Evolutionary conservation across 345 rosid genomes (phyloP).

Genomic region (Kandelia obovata): DNA sequence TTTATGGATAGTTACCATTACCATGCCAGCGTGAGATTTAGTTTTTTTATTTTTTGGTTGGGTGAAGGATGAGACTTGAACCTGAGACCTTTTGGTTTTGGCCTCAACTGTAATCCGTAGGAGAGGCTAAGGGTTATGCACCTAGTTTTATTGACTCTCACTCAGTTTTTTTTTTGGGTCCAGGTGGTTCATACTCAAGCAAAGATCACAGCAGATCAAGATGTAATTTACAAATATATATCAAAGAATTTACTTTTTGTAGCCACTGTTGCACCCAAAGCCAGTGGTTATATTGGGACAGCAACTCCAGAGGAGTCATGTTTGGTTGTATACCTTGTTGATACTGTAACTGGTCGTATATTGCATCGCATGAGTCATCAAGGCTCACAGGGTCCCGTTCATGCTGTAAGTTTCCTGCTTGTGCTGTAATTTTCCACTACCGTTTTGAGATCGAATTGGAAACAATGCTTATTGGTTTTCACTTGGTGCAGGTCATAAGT

Average conservation of each 20-base stretch:
- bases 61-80: too few species aligned
- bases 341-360: conserved; percentile 86
- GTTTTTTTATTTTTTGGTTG: too few species aligned
- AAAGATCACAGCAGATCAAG: conserved; percentile 80
- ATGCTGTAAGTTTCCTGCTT: conserved; percentile 57
- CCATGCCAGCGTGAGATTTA: background rate
- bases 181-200: conserved; percentile 99
- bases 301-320: conserved; percentile 85
- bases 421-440: background rate
- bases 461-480: conserved; percentile 23
- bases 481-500: conserved; percentile 70
- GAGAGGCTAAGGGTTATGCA: too few species aligned
- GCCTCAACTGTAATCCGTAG: too few species aligned
- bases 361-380: conserved; percentile 91
- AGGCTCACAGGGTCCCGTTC: conserved; percentile 93
- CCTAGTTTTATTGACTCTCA: background rate
- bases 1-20: background rate
- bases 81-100: too few species aligned
- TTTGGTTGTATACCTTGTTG: conserved; percentile 80
- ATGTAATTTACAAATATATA: conserved; percentile 83
- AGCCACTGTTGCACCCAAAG: conserved; percentile 86
- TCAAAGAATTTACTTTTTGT: conserved; percentile 86
- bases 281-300: conserved; percentile 78
- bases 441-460: conserved; percentile 1
- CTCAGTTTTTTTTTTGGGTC: background rate